Evolutionary conservation across 2,329 filamentous ascomycete species (phyloP).

Genomic region (Dactylonectria estremocensis): DNA sequence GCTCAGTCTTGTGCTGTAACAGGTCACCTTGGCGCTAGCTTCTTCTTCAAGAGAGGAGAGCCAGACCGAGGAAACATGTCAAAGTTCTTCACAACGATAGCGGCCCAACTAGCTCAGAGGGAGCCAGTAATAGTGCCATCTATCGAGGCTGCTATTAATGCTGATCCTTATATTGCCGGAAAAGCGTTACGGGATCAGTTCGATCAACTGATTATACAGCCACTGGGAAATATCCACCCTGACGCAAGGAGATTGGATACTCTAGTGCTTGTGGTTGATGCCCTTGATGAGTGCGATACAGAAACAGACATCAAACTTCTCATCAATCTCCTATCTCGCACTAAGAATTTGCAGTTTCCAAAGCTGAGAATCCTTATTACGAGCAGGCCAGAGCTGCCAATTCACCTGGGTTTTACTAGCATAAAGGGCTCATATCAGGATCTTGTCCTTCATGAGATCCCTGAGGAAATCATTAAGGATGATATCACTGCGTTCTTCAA

Average conservation of each 20-base stretch:
- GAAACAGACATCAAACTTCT: background rate
- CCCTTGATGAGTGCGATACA: background rate
- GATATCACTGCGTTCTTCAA: background rate
- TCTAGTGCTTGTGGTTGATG: background rate
- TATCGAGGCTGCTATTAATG: background rate
- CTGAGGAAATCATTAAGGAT: background rate
- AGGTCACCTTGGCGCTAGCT: conserved; percentile 31
- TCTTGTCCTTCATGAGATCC: too few relatives aligned
- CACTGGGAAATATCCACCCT: background rate
- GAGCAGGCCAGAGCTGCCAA: too few relatives aligned
- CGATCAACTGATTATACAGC: background rate
- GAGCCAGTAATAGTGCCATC: too few relatives aligned
- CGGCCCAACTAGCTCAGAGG: too few relatives aligned
- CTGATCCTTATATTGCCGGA: background rate
- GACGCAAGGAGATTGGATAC: background rate
- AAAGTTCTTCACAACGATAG: too few relatives aligned
- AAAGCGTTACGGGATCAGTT: background rate
- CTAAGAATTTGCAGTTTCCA: background rate
- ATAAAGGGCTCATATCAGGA: too few relatives aligned
- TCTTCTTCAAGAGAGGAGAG: conserved; percentile 55
- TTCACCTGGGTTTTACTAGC: too few relatives aligned
- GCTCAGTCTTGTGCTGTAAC: too few relatives aligned
- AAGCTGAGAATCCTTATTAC: background rate
- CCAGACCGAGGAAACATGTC: too few relatives aligned
- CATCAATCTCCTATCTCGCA: background rate